phyloP scores from a whole-genome alignment of 495 filamentous ascomycete species.

The Hypomontagnella monticulosa region DNA sequence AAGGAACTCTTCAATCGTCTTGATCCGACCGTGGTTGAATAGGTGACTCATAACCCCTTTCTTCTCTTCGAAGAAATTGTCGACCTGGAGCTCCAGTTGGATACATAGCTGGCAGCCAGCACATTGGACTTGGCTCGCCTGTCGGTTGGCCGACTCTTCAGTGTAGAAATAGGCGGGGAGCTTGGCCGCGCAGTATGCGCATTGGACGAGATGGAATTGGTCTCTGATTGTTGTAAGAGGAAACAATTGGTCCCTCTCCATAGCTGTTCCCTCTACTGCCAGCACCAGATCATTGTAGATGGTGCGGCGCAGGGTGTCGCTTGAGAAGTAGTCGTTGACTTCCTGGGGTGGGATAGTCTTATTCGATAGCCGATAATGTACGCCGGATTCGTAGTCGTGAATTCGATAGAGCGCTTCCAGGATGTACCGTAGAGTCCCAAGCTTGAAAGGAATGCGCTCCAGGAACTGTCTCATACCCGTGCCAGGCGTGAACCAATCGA shows the following conservation, averaged over 20 bases:
- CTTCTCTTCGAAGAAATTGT: constrained; percentile 21
- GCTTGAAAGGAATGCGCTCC: constrained; percentile 33
- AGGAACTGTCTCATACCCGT: constrained; percentile 40
- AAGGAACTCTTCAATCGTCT: neutral
- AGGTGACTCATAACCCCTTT: neutral
- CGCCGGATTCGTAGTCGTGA: constrained; percentile 1
- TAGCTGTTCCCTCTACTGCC: constrained; percentile 11
- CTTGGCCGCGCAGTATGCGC: constrained; percentile 5
- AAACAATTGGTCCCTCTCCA: neutral
- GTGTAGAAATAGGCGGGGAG: constrained; percentile 34
- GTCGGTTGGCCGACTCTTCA: neutral
- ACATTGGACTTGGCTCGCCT: neutral
- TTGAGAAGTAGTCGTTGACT: neutral
- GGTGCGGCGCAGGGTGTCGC: constrained; percentile 7
- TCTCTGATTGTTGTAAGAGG: neutral
- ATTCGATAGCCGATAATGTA: neutral
- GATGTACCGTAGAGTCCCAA: constrained; percentile 20
- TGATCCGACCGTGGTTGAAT: neutral
- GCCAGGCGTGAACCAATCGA: constrained; percentile 40
- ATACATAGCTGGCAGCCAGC: constrained; percentile 23
- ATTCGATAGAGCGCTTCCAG: constrained; percentile 26
- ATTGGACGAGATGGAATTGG: neutral
- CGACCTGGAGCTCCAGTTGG: neutral
- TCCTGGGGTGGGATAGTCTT: neutral
- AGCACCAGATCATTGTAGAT: constrained; percentile 35